Evolutionary conservation across 140 eudicot genomes (phyloP).

Genomic region (Anethum foeniculum): DNA sequence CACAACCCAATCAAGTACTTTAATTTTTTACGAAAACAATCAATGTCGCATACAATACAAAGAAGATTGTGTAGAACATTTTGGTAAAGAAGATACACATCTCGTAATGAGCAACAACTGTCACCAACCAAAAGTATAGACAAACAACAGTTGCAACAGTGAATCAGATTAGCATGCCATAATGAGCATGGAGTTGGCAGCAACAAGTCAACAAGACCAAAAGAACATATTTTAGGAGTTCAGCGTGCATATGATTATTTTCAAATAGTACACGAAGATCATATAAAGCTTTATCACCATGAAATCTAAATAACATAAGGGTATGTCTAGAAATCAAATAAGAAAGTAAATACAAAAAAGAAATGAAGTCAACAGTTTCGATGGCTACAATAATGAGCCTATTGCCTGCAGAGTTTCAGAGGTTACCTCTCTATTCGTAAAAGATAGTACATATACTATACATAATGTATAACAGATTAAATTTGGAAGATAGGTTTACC

Average conservation of each 20-base stretch:
- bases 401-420: not conserved
- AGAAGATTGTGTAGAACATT: not conserved
- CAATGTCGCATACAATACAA: not conserved
- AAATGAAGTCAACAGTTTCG: not conserved
- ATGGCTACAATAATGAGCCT: not conserved
- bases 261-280: not conserved
- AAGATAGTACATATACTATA: not conserved
- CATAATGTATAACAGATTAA: no score
- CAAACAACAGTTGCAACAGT: not conserved
- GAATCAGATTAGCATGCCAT: not conserved
- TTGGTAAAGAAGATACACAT: not conserved
- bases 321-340: not conserved
- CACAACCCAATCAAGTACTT: not conserved
- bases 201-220: not conserved
- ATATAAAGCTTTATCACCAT: not conserved
- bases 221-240: not conserved
- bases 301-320: not conserved
- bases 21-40: not conserved
- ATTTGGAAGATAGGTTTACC: not conserved
- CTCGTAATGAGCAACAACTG: not conserved
- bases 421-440: not conserved
- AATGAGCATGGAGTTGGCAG: not conserved
- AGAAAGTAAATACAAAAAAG: not conserved
- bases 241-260: not conserved
- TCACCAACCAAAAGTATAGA: not conserved